Base-by-base conservation (phyloP, 2,329 filamentous ascomycete species). In the Nemania sp. region DNA sequence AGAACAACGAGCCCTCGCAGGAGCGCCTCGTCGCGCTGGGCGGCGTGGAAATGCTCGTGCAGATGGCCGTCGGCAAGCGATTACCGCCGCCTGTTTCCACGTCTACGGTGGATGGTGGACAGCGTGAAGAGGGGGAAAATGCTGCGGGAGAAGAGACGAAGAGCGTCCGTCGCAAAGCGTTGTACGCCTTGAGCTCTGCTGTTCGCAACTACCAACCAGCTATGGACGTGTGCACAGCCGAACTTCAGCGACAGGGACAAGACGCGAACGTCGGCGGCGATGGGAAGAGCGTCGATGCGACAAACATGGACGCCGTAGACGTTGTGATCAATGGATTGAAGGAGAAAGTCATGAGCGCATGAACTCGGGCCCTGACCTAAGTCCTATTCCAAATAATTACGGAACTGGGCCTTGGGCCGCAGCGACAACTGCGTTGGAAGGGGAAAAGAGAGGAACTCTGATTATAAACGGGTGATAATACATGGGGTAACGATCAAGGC, bases 1-100 rank as follows among this genome's bases (percentile, higher is more conserved):
- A 97, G 79, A 99, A 99, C 76, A 97, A 99, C 72, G 80, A 82
- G 63, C 88, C 87, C 69, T 86, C 84, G 45, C 94, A 99, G 75
- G 90, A 94, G 75, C 83, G 83, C 46, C 71, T 84, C 49, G 61
- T 82, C 22, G 79, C 78, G 30, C 72, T 80, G 59, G 89, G 88
- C 26, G 90, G 86, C 3, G 77, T 97, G 24, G 82, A 86, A 31
- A 80, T 74, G 26, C 80, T 99, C 19, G 84, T 91, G 7, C 77
- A 78, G 44, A 69, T 96, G 59, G 81, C 80, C 11, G 57, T 70
- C 2, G 68, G 68, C 20, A 58, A 64, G 51, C 61, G 66, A 34
- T 45, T 60, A 17, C 15, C 52, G 3, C 15, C 41, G 19, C 12
- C 40, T 1, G 11, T 20, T 11, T 22, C 24, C 23, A 3, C 12